Base-by-base conservation (phyloP, 495 filamentous ascomycete species). In the Opeltia flavorubescens region DNA sequence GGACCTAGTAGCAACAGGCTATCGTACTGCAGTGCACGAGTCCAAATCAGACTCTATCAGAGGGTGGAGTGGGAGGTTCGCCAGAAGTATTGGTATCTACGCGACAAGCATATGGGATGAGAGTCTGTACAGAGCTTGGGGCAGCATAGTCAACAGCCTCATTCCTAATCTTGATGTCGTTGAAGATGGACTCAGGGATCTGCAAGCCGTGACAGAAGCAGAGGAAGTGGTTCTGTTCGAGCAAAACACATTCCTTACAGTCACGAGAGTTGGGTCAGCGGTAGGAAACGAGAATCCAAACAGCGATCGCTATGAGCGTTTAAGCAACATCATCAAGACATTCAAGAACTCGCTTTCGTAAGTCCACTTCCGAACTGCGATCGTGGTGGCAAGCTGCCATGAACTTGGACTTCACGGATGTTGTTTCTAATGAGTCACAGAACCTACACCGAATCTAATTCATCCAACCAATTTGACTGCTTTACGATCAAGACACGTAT, bases 51-150 rank as follows among this genome's bases (percentile, higher is more conserved):
- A 70, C 17, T 66, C 87, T 24, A 83, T 98, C 52, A 73, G 78
- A 43, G 71, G 75, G 50, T 81, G 83, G 54, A 84, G 80, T n/a
- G 75, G 78, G 34, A 71, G 80, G 15, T 91, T 86, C 62, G 61
- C 59, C 34, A n/a, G 46, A 33, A 44, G 5, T 7, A 63, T 83
- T 51, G 71, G 80, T 48, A 76, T 84, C 51, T 96, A 89, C 58
- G 84, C 86, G 24, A 96, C 91, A 6, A 91, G 83, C 34, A 98
- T 98, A 65, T 98, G 91, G 91, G 91, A 98, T 61, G 89, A 98
- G 62, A 87, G 81, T 11, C 68, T 98, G n/a, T 98, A 98, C 68
- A 89, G 88, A 55, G 91, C 91, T 4, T 98, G 91, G 91, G 91
- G 93, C 0, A 81, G 80, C 53, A 94, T 98, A 52, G 94, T 98